Base-by-base conservation (phyloP, 805 yeast genomes). In the Danielia reshetovae region DNA sequence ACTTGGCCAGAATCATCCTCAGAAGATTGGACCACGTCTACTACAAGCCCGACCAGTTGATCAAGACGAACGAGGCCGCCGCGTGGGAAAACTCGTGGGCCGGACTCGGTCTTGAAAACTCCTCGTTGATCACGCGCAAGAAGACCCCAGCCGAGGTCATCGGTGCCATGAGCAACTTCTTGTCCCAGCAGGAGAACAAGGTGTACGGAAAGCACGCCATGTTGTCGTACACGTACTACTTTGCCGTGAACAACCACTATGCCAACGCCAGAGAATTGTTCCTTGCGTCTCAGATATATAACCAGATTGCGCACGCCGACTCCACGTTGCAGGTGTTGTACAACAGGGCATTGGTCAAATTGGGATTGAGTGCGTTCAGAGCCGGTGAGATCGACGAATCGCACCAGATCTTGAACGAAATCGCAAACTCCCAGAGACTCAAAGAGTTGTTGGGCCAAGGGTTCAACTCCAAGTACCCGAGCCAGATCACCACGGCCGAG, bases 371-470 rank as follows among this genome's bases (percentile, higher is more conserved):
- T 60, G 97, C 98, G 11, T 93, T 93, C 81, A 80, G 96, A 60
- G 65, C 76, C 34, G 97, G 97, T 15, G 73, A 84, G 48, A 78
- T 89, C 52, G 75, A 73, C 50, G 97, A 93, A 58, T 72, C 93
- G 38, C 94, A 86, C 62, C 93, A 85, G 68, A 74, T 82, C 33
- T 72, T 93, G 48, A 84, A 80, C 54, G 98, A 93, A 65, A 76
- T 93, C 53, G 86, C 90, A 44, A 81, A 87, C 36, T 80, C 94
- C 27, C 79, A 80, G 46, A 79, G 94, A 54, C 79, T 85, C 52
- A 88, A 85, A 71, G 98, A 93, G 66, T 75, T 93, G 40, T 75
- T 93, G 43, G 97, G 97, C 40, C 98, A 90, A 70, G 94, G 95
- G 35, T 70, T 77, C 52, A 60, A 52, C 48, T 81, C 82, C 58